phyloP scores from a whole-genome alignment of 495 filamentous ascomycete genomes.

The Penicillium herquei region DNA sequence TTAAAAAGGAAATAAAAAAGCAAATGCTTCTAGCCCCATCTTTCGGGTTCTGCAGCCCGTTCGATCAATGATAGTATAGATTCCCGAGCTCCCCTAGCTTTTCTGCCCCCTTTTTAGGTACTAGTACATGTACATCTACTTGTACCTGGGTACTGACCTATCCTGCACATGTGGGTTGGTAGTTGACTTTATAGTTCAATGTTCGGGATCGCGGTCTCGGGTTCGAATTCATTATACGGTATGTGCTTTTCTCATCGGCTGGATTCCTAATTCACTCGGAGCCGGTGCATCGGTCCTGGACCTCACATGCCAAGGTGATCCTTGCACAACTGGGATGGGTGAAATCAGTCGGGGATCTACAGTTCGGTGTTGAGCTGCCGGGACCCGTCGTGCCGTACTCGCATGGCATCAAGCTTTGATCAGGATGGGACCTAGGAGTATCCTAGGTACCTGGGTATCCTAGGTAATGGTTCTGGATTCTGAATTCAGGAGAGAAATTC shows the following conservation, averaged over 20 bases:
- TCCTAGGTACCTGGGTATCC: too few relatives aligned
- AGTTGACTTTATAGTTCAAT: too few relatives aligned
- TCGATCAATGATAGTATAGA: neutral
- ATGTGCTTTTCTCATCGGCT: neutral
- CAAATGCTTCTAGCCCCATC: neutral
- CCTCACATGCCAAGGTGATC: constrained; percentile 26
- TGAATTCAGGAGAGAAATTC: too few relatives aligned
- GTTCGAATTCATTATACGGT: too few relatives aligned
- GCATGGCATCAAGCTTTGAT: constrained; percentile 20
- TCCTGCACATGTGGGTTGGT: too few relatives aligned
- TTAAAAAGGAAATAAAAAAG: neutral
- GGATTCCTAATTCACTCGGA: constrained; percentile 24
- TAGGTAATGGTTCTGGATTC: too few relatives aligned
- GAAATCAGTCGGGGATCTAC: constrained; percentile 15
- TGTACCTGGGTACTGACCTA: too few relatives aligned
- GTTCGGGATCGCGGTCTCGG: too few relatives aligned
- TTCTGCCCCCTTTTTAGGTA: neutral
- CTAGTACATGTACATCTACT: too few relatives aligned
- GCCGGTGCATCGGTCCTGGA: constrained; percentile 18
- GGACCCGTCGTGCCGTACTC: constrained; percentile 24
- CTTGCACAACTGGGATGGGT: constrained; percentile 9
- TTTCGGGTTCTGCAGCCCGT: neutral
- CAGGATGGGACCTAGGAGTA: too few relatives aligned
- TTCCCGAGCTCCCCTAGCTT: neutral
- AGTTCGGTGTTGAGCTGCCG: constrained; percentile 14